Conservation (phyloP, 345 rosid genomes). For the Citrus trifoliata region DNA sequence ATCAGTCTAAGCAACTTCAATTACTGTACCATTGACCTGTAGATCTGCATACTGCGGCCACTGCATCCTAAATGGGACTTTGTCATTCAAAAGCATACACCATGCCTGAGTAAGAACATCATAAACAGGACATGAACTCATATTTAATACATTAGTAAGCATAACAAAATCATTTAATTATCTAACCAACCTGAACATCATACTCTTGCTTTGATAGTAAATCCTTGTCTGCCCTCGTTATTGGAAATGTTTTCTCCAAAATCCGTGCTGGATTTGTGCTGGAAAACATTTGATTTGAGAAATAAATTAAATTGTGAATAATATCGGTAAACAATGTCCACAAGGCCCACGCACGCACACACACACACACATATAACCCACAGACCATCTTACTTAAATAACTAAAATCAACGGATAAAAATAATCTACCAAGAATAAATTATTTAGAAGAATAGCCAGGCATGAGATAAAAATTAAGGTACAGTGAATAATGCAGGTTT, state of each 20-base stretch:
- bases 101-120: slow-evolving; percentile 55
- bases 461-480: neutral
- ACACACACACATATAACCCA: too few relatives aligned
- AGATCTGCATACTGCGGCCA: slow-evolving; percentile 96
- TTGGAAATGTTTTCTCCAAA: slow-evolving; percentile 67
- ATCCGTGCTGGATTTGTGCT: slow-evolving; percentile 71
- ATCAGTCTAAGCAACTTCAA: slow-evolving; percentile 7
- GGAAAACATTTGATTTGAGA: slow-evolving; percentile 28
- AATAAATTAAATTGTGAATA: slow-evolving; percentile 12
- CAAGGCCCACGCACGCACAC: too few relatives aligned
- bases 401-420: neutral
- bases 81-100: slow-evolving; percentile 99
- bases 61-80: slow-evolving; percentile 93
- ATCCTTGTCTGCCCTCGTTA: slow-evolving; percentile 72
- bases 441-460: neutral
- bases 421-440: neutral
- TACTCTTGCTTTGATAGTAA: slow-evolving; percentile 61
- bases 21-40: slow-evolving; percentile 83
- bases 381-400: neutral
- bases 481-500: neutral
- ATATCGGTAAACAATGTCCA: neutral
- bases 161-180: neutral
- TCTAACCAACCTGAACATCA: slow-evolving; percentile 71
- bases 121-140: slow-evolving; percentile 16
- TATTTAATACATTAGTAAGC: neutral